Base-by-base conservation (phyloP, 305 asterid species). In the Striga hermonthica region DNA sequence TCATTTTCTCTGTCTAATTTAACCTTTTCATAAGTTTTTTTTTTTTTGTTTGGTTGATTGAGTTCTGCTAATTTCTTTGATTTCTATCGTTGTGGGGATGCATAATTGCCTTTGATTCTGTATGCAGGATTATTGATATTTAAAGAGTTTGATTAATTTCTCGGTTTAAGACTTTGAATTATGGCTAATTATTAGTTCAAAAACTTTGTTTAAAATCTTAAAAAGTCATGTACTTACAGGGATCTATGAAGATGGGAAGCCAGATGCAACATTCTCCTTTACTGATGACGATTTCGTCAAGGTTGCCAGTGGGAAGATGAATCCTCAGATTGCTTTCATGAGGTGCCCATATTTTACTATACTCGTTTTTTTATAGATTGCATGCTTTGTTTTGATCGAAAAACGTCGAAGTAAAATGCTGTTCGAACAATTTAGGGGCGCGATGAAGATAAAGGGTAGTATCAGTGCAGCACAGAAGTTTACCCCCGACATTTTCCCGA, bases 261-360 rank as follows among this genome's bases (percentile, higher is more conserved):
- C 97, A 1, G 99, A 93, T 74, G 97, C 97, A 6, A 86, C 92
- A 5, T 93, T 93, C 79, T 93, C 99, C 8, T 90, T 93, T 71
- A 88, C 86, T 6, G 99, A 93, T 69, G 87, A 75, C 34, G 97
- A 93, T 81, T 93, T 93, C 62, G 11, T 88, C 13, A 93, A 90
- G 90, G 81, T 90, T 50, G 90, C 97, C 38, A 57, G 84, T 6
- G 99, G 99, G 72, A 93, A 93, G 79, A 87, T 93, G 99, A 93
- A 93, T 67, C 96, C 97, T 36, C 96, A 88, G 70, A 80, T 93
- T 60, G 99, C 99, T 40, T 93, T 93, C 79, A 84, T 93, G 96
- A 88, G 99, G 98, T 92, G 65, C 39, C 49, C 45, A 54, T 34
- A 34, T 12, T 14, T 31, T 15, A 12, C 14, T 0, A 28, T 38